Evolutionary conservation across 2,329 filamentous ascomycete species (phyloP).

Genomic region (Nothopassalora personata): DNA sequence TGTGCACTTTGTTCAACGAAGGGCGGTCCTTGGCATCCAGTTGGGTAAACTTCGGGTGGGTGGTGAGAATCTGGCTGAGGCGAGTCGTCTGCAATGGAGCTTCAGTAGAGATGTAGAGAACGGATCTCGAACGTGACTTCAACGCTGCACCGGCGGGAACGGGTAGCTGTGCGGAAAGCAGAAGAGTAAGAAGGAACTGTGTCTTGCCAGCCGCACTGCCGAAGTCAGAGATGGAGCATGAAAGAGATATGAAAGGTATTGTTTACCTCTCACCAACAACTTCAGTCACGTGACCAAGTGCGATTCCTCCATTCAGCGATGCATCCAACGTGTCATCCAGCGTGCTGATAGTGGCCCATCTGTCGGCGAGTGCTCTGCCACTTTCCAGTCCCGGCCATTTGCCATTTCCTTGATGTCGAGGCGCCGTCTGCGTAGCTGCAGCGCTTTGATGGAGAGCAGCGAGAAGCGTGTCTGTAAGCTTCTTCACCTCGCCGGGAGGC

Average conservation of each 20-base stretch:
- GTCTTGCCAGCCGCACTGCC: conserved; percentile 83
- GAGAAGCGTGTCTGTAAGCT: conserved; percentile 64
- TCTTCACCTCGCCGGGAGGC: conserved; percentile 72
- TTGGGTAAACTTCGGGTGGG: conserved; percentile 56
- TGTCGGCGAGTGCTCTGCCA: conserved; percentile 37
- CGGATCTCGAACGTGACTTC: conserved; percentile 57
- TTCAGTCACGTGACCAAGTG: conserved; percentile 76
- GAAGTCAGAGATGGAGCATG: conserved; percentile 2
- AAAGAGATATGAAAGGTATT: not conserved
- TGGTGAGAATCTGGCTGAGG: conserved; percentile 69
- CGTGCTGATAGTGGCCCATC: conserved; percentile 66
- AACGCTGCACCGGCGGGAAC: conserved; percentile 43
- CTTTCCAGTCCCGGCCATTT: conserved; percentile 17
- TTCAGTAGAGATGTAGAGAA: conserved; percentile 93
- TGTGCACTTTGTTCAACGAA: conserved; percentile 70
- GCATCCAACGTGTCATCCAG: conserved; percentile 68
- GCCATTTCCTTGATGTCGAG: not conserved
- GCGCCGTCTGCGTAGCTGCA: not conserved
- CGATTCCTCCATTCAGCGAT: conserved; percentile 71
- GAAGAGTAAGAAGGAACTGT: conserved; percentile 79
- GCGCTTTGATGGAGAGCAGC: conserved; percentile 54
- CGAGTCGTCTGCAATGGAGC: conserved; percentile 75
- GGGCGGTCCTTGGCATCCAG: conserved; percentile 45
- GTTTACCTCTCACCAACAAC: conserved; percentile 78
- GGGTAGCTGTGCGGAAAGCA: conserved; percentile 78